Percentiles rank a stretch among this genome's conserved stretches.
Evolutionary conservation across 176 grass and related monocot species (phyloP).

Genomic region (Zea luxurians): DNA sequence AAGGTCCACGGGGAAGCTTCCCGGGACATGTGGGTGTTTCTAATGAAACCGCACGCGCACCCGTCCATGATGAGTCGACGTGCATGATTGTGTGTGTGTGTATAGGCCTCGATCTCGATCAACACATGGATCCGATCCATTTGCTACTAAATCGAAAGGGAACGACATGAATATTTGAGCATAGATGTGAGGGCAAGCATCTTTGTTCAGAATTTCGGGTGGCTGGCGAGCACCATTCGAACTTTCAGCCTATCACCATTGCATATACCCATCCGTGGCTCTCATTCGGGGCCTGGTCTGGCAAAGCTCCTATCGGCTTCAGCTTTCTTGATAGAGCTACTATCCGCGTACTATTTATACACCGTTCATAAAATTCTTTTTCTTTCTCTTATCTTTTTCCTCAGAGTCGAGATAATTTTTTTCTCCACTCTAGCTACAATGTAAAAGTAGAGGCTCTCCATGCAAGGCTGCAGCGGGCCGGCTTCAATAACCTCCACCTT

Average conservation of each 20-base stretch:
- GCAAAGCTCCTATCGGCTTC: too few relatives aligned
- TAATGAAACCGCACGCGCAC: not conserved
- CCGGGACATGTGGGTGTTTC: conserved; percentile 51
- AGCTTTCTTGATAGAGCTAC: too few relatives aligned
- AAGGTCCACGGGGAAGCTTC: conserved; percentile 40
- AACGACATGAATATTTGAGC: not conserved
- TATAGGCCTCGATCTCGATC: not conserved
- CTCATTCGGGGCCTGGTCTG: too few relatives aligned
- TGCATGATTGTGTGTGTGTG: not conserved
- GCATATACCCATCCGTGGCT: too few relatives aligned
- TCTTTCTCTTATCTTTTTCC: too few relatives aligned
- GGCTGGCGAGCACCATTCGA: not conserved
- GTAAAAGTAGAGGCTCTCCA: too few relatives aligned
- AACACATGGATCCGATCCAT: not conserved
- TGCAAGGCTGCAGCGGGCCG: too few relatives aligned
- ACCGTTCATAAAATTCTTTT: too few relatives aligned
- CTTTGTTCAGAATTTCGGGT: not conserved
- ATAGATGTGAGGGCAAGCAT: not conserved
- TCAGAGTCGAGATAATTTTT: too few relatives aligned
- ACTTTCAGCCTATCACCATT: not conserved
- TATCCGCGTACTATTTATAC: too few relatives aligned
- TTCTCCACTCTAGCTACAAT: too few relatives aligned
- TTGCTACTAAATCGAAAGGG: not conserved
- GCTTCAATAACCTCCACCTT: too few relatives aligned
- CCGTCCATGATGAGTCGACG: not conserved